Evolutionary conservation across 2,329 filamentous ascomycete species (phyloP), one percentile per base, ranked within the genome.

Genomic region (Aspergillus japonicus): DNA sequence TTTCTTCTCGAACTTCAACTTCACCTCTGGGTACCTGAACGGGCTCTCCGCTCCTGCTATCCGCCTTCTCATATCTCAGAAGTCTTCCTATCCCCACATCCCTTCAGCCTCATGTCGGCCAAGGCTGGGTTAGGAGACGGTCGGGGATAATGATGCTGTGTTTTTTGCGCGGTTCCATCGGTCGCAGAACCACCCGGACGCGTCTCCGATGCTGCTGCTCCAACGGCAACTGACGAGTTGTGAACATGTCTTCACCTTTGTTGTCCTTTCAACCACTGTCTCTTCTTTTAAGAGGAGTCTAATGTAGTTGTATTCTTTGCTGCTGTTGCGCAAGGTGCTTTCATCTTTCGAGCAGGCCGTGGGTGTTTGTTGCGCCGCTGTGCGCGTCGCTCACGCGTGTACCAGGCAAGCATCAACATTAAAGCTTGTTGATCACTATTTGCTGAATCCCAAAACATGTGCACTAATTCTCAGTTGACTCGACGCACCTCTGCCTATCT

Each of bases 311-410:
- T 44, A 44, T 44, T 3, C 56, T 24, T 33, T 50, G n/a, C 33
- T 48, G 24, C 11, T 47, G 35, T 39, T 21, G 10, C 19, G 23
- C 31, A 47, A 29, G 33, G n/a, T n/a, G 53, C 48, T 47, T 24
- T 44, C 48, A 39, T 48, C 47, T 26, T 51, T 44, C 47, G 26
- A 21, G 12, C 21, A 47, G 55, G 47, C 54, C 60, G 53, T 65
- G 63, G 55, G 33, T 62, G 51, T 35, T 52, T 26, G 56, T 56
- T 64, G 63, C 58, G 64, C 61, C 63, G 61, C 48, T 54, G 35
- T 62, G 68, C 71, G 71, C 71, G 71, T 73, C 69, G 59, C 56
- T 52, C 61, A 70, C 69, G 71, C 70, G 71, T 72, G 26, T 60
- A 61, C 61, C 56, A 16, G 33, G 33, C 33, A 35, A 29, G 24